These are phyloP conservation scores for Cladophialophora exuberans DNA, from an alignment of 2,329 filamentous ascomycete species.

Conservation along the genomic window DNA sequence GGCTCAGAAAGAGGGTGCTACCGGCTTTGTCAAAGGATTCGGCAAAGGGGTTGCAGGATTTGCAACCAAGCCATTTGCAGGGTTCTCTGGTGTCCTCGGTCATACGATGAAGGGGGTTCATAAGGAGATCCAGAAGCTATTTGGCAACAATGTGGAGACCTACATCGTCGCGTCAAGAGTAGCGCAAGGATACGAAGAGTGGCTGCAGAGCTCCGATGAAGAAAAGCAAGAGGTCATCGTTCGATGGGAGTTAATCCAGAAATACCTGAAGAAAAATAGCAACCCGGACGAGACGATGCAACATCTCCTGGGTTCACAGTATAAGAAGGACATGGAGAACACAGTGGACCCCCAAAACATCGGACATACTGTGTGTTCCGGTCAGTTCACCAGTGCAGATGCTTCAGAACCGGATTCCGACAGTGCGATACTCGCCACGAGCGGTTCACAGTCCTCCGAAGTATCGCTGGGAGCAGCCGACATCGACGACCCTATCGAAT, in stretches of 20 bases:
- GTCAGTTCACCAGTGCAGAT: slow-evolving; percentile 16
- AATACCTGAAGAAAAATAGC: slow-evolving; percentile 46
- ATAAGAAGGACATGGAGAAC: slow-evolving; percentile 27
- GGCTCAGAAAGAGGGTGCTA: slow-evolving; percentile 43
- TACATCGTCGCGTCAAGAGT: slow-evolving; percentile 37
- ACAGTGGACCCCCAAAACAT: slow-evolving; percentile 22
- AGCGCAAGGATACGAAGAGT: slow-evolving; percentile 39
- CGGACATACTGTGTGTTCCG: slow-evolving; percentile 22
- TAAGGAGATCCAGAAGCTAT: slow-evolving; percentile 37
- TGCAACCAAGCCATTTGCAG: slow-evolving; percentile 33
- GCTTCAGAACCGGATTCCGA: slow-evolving; percentile 11
- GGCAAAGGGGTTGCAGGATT: slow-evolving; percentile 44
- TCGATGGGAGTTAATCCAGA: slow-evolving; percentile 61
- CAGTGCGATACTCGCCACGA: slow-evolving; percentile 1
- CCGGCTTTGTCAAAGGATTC: slow-evolving; percentile 47
- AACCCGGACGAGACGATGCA: slow-evolving; percentile 59
- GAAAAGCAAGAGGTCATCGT: slow-evolving; percentile 67
- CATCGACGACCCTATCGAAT: slow-evolving; percentile 70
- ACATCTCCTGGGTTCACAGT: slow-evolving; percentile 42
- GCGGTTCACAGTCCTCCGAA: slow-evolving; percentile 8
- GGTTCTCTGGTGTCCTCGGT: slow-evolving; percentile 38
- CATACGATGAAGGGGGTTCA: slow-evolving; percentile 39
- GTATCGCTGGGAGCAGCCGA: slow-evolving; percentile 46
- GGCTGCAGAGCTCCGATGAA: slow-evolving; percentile 54
- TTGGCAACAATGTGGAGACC: slow-evolving; percentile 40